A percentile compares a stretch with the other conserved stretches of the same genome.
Conservation (phyloP, 1,139 yeast genomes). For the Sugiyamaella novakii region DNA sequence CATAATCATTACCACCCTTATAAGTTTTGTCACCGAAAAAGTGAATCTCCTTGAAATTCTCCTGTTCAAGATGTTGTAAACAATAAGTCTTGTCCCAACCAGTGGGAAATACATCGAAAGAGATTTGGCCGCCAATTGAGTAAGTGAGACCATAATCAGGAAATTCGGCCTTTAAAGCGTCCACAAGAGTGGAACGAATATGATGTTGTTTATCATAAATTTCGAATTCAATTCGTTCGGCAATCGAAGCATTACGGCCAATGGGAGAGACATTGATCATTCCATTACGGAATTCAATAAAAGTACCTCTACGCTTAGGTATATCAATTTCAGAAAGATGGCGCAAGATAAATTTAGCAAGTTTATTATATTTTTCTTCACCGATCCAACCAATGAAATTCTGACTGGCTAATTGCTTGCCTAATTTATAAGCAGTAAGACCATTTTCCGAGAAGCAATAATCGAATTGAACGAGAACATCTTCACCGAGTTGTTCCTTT, state of each 20-base stretch:
- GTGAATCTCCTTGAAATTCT: constrained; percentile 84
- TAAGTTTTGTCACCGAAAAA: constrained; percentile 98
- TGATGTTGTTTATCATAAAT: constrained; percentile 74
- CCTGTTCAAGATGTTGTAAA: constrained; percentile 84
- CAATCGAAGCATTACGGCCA: constrained; percentile 95
- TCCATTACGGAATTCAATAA: constrained; percentile 98
- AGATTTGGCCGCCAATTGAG: constrained; percentile 98
- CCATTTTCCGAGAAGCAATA: constrained; percentile 98
- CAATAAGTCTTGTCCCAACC: constrained; percentile 99
- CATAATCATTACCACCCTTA: constrained; percentile 98
- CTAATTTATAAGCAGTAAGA: constrained; percentile 91
- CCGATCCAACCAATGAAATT: constrained; percentile 96
- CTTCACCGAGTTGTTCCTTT: constrained; percentile 89
- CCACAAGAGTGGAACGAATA: constrained; percentile 79
- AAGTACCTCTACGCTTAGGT: constrained; percentile 88
- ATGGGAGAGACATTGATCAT: constrained; percentile 98
- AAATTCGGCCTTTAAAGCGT: constrained; percentile 79
- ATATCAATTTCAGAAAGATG: constrained; percentile 84
- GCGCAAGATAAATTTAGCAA: constrained; percentile 79
- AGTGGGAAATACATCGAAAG: constrained; percentile 98
- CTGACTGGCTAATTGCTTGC: constrained; percentile 85
- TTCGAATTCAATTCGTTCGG: constrained; percentile 92
- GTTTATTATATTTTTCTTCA: constrained; percentile 87
- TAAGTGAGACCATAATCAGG: constrained; percentile 83
- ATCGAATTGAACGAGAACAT: constrained; percentile 75